Conservation (phyloP, 2,329 filamentous ascomycete genomes). For the Aciculosporium take region DNA sequence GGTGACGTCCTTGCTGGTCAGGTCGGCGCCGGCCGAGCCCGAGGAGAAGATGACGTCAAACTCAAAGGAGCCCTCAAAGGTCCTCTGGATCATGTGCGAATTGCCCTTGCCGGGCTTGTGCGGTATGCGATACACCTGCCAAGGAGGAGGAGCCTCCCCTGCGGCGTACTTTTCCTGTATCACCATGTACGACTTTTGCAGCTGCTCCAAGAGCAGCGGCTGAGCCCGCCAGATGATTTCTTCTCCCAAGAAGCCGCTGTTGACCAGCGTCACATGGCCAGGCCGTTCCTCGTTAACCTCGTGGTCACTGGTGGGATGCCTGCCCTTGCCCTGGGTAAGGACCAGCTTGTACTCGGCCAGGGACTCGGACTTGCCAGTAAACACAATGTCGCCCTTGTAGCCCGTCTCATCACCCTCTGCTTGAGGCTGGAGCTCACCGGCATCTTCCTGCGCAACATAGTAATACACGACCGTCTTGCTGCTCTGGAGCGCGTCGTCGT, state of each 20-base stretch:
- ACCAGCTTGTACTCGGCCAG: constrained; percentile 71
- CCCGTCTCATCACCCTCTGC: constrained; percentile 36
- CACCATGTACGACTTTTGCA: constrained; percentile 36
- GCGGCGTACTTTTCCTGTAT: constrained; percentile 33
- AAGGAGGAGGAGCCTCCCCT: constrained; percentile 66
- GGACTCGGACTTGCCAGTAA: constrained; percentile 55
- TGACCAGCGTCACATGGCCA: constrained; percentile 60
- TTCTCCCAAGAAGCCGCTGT: constrained; percentile 51
- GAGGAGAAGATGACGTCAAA: constrained; percentile 90
- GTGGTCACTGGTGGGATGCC: constrained; percentile 51
- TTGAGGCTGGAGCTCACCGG: constrained; percentile 45
- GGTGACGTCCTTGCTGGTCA: constrained; percentile 50
- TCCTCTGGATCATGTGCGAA: constrained; percentile 77
- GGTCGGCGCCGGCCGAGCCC: constrained; percentile 44
- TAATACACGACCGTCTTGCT: constrained; percentile 69
- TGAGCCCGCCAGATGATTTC: constrained; percentile 77
- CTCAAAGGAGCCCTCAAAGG: constrained; percentile 79
- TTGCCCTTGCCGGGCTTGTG: constrained; percentile 62
- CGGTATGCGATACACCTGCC: constrained; percentile 67
- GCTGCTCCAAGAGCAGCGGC: constrained; percentile 40
- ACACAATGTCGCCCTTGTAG: constrained; percentile 45
- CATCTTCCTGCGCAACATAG: constrained; percentile 70
- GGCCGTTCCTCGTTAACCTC: constrained; percentile 53
- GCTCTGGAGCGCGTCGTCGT: constrained; percentile 50
- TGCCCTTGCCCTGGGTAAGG: constrained; percentile 54